These are phyloP conservation scores for Poronia punctata DNA, from an alignment of 495 filamentous ascomycete species.

Conservation along the genomic window DNA sequence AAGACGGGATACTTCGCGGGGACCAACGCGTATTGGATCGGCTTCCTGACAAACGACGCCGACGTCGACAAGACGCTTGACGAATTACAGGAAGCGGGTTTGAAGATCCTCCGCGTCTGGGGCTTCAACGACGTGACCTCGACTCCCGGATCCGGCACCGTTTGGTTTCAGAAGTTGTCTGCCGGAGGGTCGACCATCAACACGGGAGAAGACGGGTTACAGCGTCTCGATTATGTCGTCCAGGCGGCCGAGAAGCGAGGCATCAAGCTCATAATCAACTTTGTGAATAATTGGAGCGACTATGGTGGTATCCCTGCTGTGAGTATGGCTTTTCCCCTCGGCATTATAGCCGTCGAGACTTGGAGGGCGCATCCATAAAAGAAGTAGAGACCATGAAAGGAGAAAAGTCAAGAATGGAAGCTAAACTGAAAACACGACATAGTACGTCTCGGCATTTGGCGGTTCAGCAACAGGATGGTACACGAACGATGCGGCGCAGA, in stretches of 20 bases:
- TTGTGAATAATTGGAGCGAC: conserved; percentile 50
- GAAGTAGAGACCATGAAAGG: neutral
- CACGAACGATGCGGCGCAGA: conserved; percentile 18
- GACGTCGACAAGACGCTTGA: conserved; percentile 57
- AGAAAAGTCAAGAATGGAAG: neutral
- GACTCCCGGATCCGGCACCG: conserved; percentile 38
- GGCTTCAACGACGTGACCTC: conserved; percentile 56
- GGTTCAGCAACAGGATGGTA: conserved; percentile 21
- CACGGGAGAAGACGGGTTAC: conserved; percentile 57
- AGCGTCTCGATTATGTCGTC: conserved; percentile 62
- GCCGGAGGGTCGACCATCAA: conserved; percentile 54
- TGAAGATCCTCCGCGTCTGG: conserved; percentile 67
- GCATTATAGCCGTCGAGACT: too few species aligned
- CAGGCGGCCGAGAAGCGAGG: conserved; percentile 48
- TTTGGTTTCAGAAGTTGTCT: conserved; percentile 55
- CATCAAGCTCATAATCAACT: conserved; percentile 51
- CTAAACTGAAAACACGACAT: conserved; percentile 1
- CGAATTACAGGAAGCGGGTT: conserved; percentile 43
- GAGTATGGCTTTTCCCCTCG: conserved; percentile 6
- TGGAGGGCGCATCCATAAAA: neutral
- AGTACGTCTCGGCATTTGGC: conserved; percentile 57
- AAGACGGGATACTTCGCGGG: conserved; percentile 58
- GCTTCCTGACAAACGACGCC: conserved; percentile 55
- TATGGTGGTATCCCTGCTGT: conserved; percentile 38
- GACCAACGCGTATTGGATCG: conserved; percentile 70